Conservation (phyloP, 2,329 filamentous ascomycete species). For the Ceratocystis cubensis region DNA sequence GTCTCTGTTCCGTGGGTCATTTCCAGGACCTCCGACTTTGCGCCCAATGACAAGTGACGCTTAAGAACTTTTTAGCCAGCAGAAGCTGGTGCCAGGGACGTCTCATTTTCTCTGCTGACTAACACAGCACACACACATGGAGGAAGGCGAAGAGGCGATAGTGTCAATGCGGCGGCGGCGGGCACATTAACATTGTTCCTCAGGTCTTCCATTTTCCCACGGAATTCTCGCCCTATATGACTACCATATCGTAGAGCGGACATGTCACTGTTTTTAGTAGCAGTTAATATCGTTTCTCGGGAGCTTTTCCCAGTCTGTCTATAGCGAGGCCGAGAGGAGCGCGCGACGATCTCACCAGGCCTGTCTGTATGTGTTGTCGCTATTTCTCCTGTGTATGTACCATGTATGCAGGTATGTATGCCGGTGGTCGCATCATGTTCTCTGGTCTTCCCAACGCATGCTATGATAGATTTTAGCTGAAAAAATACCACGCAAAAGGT, state of each 20-base stretch:
- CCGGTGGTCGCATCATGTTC: neutral
- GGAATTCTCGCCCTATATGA: neutral
- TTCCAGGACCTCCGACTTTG: neutral
- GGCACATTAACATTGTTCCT: conserved; percentile 1
- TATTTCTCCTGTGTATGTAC: neutral
- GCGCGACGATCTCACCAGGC: neutral
- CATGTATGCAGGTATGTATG: too few species aligned
- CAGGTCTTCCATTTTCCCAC: neutral
- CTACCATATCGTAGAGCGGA: neutral
- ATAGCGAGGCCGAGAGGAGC: neutral
- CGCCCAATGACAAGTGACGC: neutral
- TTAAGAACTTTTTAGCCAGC: neutral
- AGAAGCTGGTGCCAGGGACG: neutral
- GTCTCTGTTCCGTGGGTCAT: neutral
- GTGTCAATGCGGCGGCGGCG: neutral
- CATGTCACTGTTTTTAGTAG: neutral
- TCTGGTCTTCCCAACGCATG: neutral
- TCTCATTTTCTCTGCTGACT: neutral
- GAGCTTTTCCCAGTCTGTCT: neutral
- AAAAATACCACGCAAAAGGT: neutral
- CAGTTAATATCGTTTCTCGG: conserved; percentile 1
- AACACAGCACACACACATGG: neutral
- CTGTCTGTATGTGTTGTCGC: neutral
- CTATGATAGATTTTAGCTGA: neutral
- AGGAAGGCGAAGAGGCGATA: neutral